phyloP scores from a whole-genome alignment of 1,139 yeast genomes.

The Yamadazyma taylorii region DNA sequence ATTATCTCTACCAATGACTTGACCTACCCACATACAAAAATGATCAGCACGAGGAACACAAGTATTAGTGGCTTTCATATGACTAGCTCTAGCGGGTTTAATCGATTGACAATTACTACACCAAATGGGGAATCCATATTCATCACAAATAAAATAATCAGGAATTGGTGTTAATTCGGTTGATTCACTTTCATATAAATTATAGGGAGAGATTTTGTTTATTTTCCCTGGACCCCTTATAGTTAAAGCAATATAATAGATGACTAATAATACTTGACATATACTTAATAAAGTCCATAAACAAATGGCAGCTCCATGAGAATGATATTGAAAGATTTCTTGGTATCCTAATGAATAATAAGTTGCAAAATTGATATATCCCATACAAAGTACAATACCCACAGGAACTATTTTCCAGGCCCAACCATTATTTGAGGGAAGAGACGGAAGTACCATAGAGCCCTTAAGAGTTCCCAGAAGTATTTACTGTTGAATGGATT shows the following conservation, averaged over 20 bases:
- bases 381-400: constrained; percentile 24
- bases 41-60: constrained; percentile 67
- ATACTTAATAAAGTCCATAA: constrained; percentile 36
- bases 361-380: constrained; percentile 33
- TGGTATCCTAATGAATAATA: constrained; percentile 38
- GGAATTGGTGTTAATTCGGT: constrained; percentile 35
- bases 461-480: too few relatives aligned
- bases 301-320: constrained; percentile 32
- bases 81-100: constrained; percentile 56
- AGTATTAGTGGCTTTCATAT: constrained; percentile 43
- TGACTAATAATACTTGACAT: constrained; percentile 22
- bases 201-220: constrained; percentile 25
- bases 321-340: constrained; percentile 32
- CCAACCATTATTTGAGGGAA: background rate
- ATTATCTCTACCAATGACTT: constrained; percentile 56
- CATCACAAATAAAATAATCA: constrained; percentile 54
- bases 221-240: constrained; percentile 37
- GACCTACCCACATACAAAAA: constrained; percentile 64
- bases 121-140: constrained; percentile 61
- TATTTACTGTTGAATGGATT: too few relatives aligned
- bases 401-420: constrained; percentile 22
- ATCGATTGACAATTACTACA: constrained; percentile 55
- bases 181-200: constrained; percentile 23
- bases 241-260: constrained; percentile 34
- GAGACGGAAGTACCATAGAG: constrained; percentile 1